Evolutionary conservation across 225 moss, liverwort and hornwort species (phyloP), one percentile per base, ranked within the genome.

Genomic region (Climacium dendroides): DNA sequence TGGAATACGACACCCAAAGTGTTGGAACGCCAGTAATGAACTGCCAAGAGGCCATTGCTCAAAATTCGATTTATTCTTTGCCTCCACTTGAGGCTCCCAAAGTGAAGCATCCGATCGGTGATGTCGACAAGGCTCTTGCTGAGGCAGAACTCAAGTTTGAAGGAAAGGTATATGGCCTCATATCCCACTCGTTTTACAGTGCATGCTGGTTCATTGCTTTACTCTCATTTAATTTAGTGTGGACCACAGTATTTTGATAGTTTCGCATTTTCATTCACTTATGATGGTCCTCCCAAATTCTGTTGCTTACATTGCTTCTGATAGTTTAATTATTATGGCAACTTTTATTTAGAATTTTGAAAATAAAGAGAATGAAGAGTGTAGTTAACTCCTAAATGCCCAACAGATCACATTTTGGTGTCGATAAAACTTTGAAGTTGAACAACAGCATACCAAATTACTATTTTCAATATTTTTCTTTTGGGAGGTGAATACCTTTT

Each of bases 31-130:
- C 89, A 11, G 22, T 97, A 6, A 83, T 93, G 90, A 94, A 88
- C 22, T 80, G 93, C 54, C 91, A 94, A 57, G 94, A 97, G 83
- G 97, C 95, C 43, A 79, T 92, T n/a, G 92, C 91, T 16, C 88
- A 90, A 75, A 89, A 87, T 22, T 92, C 91, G 9, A 88, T 30
- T 23, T n/a, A 61, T 47, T 24, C 34, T 11, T 0, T 79, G 30
- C 10, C 10, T 54, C 6, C 78, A 37, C 29, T 35, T 11, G 32
- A 32, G 52, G 24, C 74, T 77, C 25, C 2, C 10, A 47, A 37
- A 37, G 32, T 81, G 48, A 48, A 48, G 50, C 48, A 48, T 70
- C 69, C 77, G 24, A 85, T 90, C 55, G 90, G 88, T 8, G 62
- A 90, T n/a, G 54, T 85, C 39, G 81, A 76, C n/a, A 77, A 85